Conservation (phyloP, 2,329 filamentous ascomycete species). For the Trichophyton verrucosum region DNA sequence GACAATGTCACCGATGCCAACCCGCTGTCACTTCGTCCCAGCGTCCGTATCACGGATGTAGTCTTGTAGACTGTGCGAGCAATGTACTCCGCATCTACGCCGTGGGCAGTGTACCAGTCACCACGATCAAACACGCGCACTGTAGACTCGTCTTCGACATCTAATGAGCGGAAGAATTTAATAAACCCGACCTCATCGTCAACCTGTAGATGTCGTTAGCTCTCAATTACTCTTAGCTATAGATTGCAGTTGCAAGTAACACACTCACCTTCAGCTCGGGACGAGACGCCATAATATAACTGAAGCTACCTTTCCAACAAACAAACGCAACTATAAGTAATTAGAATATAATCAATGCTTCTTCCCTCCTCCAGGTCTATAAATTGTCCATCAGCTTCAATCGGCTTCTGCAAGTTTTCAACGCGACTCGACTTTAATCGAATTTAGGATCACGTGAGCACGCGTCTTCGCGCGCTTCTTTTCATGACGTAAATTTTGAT, state of each 20-base stretch:
- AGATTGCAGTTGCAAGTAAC: not conserved
- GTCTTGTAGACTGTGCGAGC: conserved; percentile 80
- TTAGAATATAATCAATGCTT: too few species aligned
- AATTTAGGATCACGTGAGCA: conserved; percentile 10
- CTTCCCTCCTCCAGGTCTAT: too few species aligned
- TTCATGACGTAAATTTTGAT: not conserved
- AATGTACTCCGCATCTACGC: conserved; percentile 36
- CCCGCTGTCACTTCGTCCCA: conserved; percentile 74
- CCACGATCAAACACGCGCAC: conserved; percentile 86
- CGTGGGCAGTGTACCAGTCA: conserved; percentile 74
- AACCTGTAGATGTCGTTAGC: conserved; percentile 43
- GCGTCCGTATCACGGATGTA: conserved; percentile 81
- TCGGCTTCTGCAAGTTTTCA: not conserved
- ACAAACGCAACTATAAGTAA: not conserved
- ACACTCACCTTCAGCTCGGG: conserved; percentile 11
- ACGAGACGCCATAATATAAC: conserved; percentile 7
- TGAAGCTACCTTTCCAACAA: not conserved
- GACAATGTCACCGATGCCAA: conserved; percentile 93
- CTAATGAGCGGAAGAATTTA: conserved; percentile 83
- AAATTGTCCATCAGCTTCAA: not conserved
- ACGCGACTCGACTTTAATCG: conserved; percentile 7
- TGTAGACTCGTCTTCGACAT: conserved; percentile 52
- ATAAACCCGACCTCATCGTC: conserved; percentile 97
- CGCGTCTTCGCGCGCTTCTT: conserved; percentile 7
- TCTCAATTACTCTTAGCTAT: not conserved